Percentiles rank a stretch among this genome's conserved stretches.
These are phyloP conservation scores for Isabelozyma gotoi DNA, from an alignment of 805 yeast genomes.

Conservation along the genomic window DNA sequence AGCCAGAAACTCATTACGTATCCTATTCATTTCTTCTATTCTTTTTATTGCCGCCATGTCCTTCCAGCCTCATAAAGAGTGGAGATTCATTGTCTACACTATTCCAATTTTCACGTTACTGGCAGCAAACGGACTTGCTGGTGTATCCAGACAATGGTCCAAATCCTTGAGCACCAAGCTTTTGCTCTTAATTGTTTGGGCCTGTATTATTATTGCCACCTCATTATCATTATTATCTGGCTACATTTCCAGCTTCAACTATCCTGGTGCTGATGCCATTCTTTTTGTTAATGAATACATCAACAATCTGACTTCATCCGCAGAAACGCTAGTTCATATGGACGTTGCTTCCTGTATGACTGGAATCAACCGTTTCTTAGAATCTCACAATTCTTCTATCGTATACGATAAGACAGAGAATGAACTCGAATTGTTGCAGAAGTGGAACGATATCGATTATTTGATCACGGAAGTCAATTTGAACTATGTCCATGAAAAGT, in stretches of 20 bases:
- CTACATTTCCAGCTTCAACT: slow-evolving; percentile 67
- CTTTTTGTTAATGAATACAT: slow-evolving; percentile 47
- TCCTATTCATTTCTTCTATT: slow-evolving; percentile 51
- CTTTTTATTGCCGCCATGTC: slow-evolving; percentile 66
- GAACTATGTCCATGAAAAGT: slow-evolving; percentile 1
- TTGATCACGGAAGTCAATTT: slow-evolving; percentile 27
- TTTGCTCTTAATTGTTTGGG: slow-evolving; percentile 18
- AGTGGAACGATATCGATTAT: slow-evolving; percentile 30
- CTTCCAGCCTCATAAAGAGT: slow-evolving; percentile 87
- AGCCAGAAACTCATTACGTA: slow-evolving; percentile 36
- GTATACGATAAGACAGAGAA: slow-evolving; percentile 81
- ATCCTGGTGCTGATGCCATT: slow-evolving; percentile 87
- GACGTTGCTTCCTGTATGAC: slow-evolving; percentile 85
- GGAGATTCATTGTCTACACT: slow-evolving; percentile 82
- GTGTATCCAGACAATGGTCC: slow-evolving; percentile 17
- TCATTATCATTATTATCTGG: slow-evolving; percentile 51
- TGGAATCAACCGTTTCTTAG: slow-evolving; percentile 77
- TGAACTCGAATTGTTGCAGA: slow-evolving; percentile 23
- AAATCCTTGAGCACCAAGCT: slow-evolving; percentile 23
- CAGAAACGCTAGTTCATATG: slow-evolving; percentile 53
- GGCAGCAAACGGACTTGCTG: slow-evolving; percentile 61
- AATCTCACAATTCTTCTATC: slow-evolving; percentile 39
- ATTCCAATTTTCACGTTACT: slow-evolving; percentile 65
- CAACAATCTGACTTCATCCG: slow-evolving; percentile 13
- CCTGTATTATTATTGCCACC: slow-evolving; percentile 28